These are phyloP conservation scores for Diaporthe sp. DNA, from an alignment of 2,329 filamentous ascomycete genomes.

Conservation along the genomic window DNA sequence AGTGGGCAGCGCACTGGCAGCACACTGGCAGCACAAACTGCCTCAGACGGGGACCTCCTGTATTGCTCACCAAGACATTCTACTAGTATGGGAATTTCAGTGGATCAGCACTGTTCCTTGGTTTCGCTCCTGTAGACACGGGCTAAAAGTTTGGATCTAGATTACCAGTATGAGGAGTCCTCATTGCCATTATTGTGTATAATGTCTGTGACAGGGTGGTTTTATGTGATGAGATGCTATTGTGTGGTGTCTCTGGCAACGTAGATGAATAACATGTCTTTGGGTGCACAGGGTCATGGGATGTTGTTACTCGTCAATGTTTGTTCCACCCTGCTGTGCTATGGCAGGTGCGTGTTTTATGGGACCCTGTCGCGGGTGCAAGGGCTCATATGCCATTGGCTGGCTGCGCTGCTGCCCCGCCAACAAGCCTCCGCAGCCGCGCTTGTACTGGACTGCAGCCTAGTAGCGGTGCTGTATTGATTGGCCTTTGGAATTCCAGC, in stretches of 20 bases:
- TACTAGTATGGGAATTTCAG: slow-evolving; percentile 14
- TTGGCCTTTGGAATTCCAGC: slow-evolving; percentile 25
- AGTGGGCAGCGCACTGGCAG: background rate
- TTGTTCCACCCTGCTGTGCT: slow-evolving; percentile 12
- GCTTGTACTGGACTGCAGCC: slow-evolving; percentile 13
- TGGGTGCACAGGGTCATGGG: background rate
- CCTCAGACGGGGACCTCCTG: background rate
- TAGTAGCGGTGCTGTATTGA: slow-evolving; percentile 5
- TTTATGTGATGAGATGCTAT: background rate
- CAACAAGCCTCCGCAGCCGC: slow-evolving; percentile 29
- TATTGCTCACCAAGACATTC: slow-evolving; percentile 1
- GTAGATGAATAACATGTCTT: background rate
- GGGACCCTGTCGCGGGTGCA: slow-evolving; percentile 1
- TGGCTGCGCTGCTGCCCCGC: slow-evolving; percentile 15
- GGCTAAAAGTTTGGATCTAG: slow-evolving; percentile 2
- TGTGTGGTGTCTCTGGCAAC: background rate
- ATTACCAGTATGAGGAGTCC: background rate
- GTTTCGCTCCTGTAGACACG: background rate
- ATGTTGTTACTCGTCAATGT: background rate
- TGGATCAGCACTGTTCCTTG: background rate
- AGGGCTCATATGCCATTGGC: background rate
- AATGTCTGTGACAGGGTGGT: background rate
- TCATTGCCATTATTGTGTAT: no score
- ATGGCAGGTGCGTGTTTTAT: slow-evolving; percentile 5
- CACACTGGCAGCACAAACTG: background rate